These are phyloP conservation scores for Leccinum ponderosum DNA, from an alignment of 1,284 basidiomycete species.

Conservation along the genomic window DNA sequence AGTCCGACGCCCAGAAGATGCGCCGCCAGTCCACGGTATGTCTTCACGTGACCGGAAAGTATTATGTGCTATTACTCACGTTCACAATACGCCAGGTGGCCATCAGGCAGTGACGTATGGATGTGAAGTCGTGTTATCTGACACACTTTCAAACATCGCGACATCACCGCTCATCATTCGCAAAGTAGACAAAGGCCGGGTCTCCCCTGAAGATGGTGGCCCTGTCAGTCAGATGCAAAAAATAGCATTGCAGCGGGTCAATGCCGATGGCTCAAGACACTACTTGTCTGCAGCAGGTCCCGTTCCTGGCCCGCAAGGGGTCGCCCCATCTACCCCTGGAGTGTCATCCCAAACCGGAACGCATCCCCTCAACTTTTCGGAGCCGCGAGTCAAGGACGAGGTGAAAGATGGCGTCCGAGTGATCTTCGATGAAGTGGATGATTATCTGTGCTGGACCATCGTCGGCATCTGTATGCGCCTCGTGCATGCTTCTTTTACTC, in stretches of 20 bases:
- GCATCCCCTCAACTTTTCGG: slow-evolving; percentile 76
- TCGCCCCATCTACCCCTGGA: slow-evolving; percentile 63
- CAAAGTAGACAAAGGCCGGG: slow-evolving; percentile 90
- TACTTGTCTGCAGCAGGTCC: slow-evolving; percentile 84
- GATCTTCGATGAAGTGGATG: slow-evolving; percentile 86
- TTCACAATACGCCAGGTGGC: slow-evolving; percentile 49
- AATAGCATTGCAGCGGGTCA: slow-evolving; percentile 85
- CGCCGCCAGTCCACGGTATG: slow-evolving; percentile 56
- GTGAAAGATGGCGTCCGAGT: slow-evolving; percentile 68
- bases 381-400: slow-evolving; percentile 73
- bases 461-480: slow-evolving; percentile 84
- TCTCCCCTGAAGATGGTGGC: slow-evolving; percentile 79
- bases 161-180: slow-evolving; percentile 89
- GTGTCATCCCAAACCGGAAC: slow-evolving; percentile 73
- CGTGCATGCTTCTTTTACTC: slow-evolving; percentile 9
- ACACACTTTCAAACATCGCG: slow-evolving; percentile 80
- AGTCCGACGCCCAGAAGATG: slow-evolving; percentile 62
- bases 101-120: slow-evolving; percentile 90
- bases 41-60: slow-evolving; percentile 52
- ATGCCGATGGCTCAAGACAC: slow-evolving; percentile 76
- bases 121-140: slow-evolving; percentile 83
- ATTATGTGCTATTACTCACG: slow-evolving; percentile 38
- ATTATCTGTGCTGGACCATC: slow-evolving; percentile 95
- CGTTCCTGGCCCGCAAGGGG: slow-evolving; percentile 71
- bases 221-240: slow-evolving; percentile 97